Base-by-base conservation (phyloP, 352 stramenopile species). In the Globisporangium rhizosaccharum region DNA sequence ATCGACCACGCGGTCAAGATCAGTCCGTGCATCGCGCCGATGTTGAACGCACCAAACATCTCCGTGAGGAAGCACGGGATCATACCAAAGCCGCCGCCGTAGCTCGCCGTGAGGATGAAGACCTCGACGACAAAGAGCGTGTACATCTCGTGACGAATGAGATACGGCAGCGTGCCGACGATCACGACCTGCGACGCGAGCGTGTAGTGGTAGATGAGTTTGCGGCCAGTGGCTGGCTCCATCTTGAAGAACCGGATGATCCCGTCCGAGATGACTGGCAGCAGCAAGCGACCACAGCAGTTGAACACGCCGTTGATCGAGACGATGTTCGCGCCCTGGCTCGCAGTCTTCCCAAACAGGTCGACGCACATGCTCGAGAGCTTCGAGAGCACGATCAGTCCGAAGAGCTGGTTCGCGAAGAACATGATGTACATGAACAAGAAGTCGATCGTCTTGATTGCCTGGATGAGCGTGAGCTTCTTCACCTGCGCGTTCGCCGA, bases 31-130 rank as follows among this genome's bases (percentile, higher is more conserved):
- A 92, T 85, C 6, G 76, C 83, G 14, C 79, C 83, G 42, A 90
- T 90, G 71, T 92, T 90, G 60, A 72, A 90, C 3, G 76, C 77
- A n/a, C 83, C 83, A 53, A 91, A 93, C 80, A 91, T 91, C 53
- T 91, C 83, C 0, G 81, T 88, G 25, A 93, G 54, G 59, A 91
- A 87, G 36, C 66, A 76, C 41, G 82, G 82, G 56, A 91, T 90
- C 14, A 69, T 88, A 46, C 80, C 81, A 26, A 92, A 90, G 20
- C 79, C 79, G 26, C 81, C 85, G 23, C 82, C 81, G 58, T 93
- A 93, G 50, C 72, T 79, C 10, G 77, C 62, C 47, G 81, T 90
- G 2, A 92, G 41, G 57, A 90, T 75, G 66, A 87, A 92, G 20
- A 88, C 65, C 20, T 78, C 68, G 15, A 61, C 60, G n/a, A 79